Percentiles rank a stretch among this genome's conserved stretches.
Conservation (phyloP, 305 asterid species). For the Fraxinus greggii region DNA sequence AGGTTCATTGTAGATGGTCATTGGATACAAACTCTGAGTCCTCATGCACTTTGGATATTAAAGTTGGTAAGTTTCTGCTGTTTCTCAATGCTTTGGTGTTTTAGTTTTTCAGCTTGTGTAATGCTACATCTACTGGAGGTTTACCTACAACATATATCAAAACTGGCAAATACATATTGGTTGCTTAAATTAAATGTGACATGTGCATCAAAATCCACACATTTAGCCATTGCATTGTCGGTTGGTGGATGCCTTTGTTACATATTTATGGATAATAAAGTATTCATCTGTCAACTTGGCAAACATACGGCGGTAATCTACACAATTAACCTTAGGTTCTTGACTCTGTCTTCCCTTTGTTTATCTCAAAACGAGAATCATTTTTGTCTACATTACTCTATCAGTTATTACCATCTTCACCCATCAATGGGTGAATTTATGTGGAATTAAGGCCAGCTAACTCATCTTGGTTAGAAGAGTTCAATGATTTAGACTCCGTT, state of each 20-base stretch:
- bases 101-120: background rate
- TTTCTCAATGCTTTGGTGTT: slow-evolving; percentile 17
- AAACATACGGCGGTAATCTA: background rate
- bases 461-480: background rate
- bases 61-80: slow-evolving; percentile 58
- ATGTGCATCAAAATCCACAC: background rate
- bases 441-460: background rate
- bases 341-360: background rate
- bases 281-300: background rate
- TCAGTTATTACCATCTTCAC: background rate
- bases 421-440: background rate
- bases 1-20: slow-evolving; percentile 84
- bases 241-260: background rate
- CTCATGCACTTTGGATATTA: slow-evolving; percentile 63
- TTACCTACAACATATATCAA: background rate
- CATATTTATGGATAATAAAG: background rate
- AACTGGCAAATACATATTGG: background rate
- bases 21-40: slow-evolving; percentile 60
- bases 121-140: background rate
- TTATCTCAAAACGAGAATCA: background rate
- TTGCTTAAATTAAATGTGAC: background rate
- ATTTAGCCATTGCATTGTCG: background rate
- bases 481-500: background rate
- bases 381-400: background rate
- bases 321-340: background rate